phyloP scores from a whole-genome alignment of 2,329 filamentous ascomycete species.

The Arthrobotrys iridis region DNA sequence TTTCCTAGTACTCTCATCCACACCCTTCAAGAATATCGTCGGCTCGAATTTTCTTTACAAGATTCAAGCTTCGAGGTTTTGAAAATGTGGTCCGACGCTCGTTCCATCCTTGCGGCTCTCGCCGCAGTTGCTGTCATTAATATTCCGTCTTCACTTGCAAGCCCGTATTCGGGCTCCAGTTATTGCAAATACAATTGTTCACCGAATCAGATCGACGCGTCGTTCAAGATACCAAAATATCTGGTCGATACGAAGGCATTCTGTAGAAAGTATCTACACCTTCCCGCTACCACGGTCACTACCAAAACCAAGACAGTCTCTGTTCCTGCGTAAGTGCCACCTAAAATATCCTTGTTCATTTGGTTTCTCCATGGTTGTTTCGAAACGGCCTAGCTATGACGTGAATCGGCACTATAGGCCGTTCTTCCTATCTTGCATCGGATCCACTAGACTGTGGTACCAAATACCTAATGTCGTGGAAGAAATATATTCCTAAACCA shows the following conservation, averaged over 20 bases:
- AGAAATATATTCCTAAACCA: too few species aligned
- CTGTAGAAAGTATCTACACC: constrained; percentile 1
- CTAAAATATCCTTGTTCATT: not conserved
- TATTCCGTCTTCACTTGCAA: not conserved
- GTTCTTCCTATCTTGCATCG: too few species aligned
- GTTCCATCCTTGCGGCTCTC: not conserved
- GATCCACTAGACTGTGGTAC: too few species aligned
- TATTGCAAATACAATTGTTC: constrained; percentile 23
- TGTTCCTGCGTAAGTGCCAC: constrained; percentile 3
- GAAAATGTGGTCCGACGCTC: not conserved
- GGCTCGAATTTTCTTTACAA: too few species aligned
- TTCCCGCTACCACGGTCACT: not conserved
- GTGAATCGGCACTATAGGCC: too few species aligned
- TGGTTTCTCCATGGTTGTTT: too few species aligned
- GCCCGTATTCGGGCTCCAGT: not conserved
- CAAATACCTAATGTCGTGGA: too few species aligned
- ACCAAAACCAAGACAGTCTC: constrained; percentile 17
- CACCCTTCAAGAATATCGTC: too few species aligned
- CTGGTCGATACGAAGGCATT: constrained; percentile 7
- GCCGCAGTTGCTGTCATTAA: not conserved
- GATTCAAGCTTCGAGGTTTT: not conserved
- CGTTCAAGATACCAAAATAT: constrained; percentile 6
- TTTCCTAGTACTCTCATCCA: too few species aligned
- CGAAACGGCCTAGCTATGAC: too few species aligned
- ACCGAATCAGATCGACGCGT: not conserved